Conservation (phyloP, 2,329 filamentous ascomycete species). For the Fusarium musae region DNA sequence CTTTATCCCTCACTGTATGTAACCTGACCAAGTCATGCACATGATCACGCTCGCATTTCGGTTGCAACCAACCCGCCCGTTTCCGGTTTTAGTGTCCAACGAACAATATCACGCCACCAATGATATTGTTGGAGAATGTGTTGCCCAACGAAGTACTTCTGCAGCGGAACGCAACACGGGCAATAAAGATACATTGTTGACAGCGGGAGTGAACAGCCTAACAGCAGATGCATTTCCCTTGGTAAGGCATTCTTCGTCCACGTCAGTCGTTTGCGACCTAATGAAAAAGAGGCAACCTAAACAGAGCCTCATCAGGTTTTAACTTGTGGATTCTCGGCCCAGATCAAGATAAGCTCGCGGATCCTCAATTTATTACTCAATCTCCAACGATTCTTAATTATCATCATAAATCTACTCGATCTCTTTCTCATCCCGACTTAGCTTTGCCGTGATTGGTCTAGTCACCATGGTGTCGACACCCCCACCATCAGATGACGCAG, state of each 20-base stretch:
- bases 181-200: neutral
- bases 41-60: neutral
- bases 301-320: constrained; percentile 16
- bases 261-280: constrained; percentile 16
- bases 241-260: constrained; percentile 15
- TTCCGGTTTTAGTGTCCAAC: neutral
- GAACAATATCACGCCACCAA: neutral
- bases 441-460: neutral
- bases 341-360: neutral
- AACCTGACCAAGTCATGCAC: neutral
- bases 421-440: neutral
- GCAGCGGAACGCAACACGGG: neutral
- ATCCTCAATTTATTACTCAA: neutral
- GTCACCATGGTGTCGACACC: constrained; percentile 10
- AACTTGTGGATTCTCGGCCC: neutral
- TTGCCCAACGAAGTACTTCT: neutral
- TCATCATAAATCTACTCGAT: neutral
- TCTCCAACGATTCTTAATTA: neutral
- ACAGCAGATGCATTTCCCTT: neutral
- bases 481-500: constrained; percentile 9
- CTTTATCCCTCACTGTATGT: constrained; percentile 1
- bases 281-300: neutral
- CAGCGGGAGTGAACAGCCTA: neutral
- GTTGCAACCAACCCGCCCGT: neutral
- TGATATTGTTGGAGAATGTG: neutral